phyloP scores from a whole-genome alignment of 768 basidiomycete genomes.

The Gloeophyllum trabeum region DNA sequence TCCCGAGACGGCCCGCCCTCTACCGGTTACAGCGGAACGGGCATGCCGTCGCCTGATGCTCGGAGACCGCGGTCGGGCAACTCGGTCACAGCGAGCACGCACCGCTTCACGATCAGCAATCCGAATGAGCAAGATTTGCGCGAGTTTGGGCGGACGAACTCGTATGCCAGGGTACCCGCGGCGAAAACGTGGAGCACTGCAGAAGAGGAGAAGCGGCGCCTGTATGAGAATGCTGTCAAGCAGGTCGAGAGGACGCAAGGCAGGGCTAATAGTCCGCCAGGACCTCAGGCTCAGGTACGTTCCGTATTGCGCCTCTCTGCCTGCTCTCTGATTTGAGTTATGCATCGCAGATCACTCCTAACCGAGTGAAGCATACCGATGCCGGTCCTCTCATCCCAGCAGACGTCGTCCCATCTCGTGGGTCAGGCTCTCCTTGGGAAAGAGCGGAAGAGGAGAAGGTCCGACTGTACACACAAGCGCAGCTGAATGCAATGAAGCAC shows the following conservation, averaged over 20 bases:
- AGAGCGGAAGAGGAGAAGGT: constrained; percentile 72
- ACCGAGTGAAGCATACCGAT: neutral
- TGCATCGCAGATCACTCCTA: neutral
- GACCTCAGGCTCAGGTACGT: neutral
- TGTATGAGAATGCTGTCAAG: constrained; percentile 28
- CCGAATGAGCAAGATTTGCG: constrained; percentile 20
- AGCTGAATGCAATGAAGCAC: constrained; percentile 48
- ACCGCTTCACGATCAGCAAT: constrained; percentile 32
- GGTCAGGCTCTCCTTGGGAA: constrained; percentile 31
- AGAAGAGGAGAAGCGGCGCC: constrained; percentile 32
- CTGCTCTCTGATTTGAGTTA: neutral
- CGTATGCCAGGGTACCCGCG: constrained; percentile 10
- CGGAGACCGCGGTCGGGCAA: constrained; percentile 24
- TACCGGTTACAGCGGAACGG: neutral
- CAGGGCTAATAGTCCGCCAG: constrained; percentile 8
- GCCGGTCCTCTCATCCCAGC: constrained; percentile 5
- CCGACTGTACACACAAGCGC: constrained; percentile 57
- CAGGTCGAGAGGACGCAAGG: constrained; percentile 28
- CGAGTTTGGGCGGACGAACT: neutral
- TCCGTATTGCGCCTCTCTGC: neutral
- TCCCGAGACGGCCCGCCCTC: neutral
- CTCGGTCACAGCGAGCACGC: constrained; percentile 9
- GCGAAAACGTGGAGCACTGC: constrained; percentile 18
- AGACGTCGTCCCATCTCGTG: constrained; percentile 1
- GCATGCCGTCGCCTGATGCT: too few species aligned